Conservation (phyloP, 2,329 filamentous ascomycete species). For the Akanthomyces uredinophilus region DNA sequence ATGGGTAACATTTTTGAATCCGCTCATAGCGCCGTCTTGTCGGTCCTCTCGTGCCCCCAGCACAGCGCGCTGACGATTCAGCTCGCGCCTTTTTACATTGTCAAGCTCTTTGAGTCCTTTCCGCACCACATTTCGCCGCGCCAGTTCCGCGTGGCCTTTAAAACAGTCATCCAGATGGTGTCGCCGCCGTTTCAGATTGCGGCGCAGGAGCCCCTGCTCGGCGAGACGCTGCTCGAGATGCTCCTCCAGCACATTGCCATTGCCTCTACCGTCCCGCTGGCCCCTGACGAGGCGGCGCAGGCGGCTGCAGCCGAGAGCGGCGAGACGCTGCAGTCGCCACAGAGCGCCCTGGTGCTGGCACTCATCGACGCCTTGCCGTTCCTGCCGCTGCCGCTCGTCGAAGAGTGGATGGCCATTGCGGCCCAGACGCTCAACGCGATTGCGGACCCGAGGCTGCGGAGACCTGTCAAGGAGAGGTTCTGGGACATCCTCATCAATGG, state of each 20-base stretch:
- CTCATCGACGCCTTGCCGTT: constrained; percentile 75
- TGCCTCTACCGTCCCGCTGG: constrained; percentile 41
- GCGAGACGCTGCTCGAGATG: constrained; percentile 75
- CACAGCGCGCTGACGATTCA: constrained; percentile 65
- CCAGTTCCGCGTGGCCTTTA: constrained; percentile 86
- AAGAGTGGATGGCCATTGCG: constrained; percentile 74
- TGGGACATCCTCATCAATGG: constrained; percentile 75
- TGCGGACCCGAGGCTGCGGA: constrained; percentile 54
- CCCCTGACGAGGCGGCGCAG: constrained; percentile 34
- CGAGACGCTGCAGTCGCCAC: constrained; percentile 59
- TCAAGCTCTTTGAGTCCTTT: constrained; percentile 74
- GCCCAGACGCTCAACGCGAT: constrained; percentile 64
- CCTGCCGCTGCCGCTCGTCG: constrained; percentile 62
- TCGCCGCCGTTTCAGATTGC: constrained; percentile 74
- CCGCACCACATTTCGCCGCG: constrained; percentile 71
- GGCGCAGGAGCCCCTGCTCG: constrained; percentile 68
- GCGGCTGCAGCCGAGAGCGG: constrained; percentile 21
- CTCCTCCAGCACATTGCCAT: constrained; percentile 55
- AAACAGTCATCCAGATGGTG: constrained; percentile 75
- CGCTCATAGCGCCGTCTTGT: constrained; percentile 75
- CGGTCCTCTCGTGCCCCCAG: constrained; percentile 73
- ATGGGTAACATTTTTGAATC: constrained; percentile 71
- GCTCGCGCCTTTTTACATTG: constrained; percentile 77
- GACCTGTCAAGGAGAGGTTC: constrained; percentile 64
- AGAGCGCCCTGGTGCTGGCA: constrained; percentile 69